Evolutionary conservation across 1,284 basidiomycete species (phyloP).

Genomic region (Boletus semigastroideus): DNA sequence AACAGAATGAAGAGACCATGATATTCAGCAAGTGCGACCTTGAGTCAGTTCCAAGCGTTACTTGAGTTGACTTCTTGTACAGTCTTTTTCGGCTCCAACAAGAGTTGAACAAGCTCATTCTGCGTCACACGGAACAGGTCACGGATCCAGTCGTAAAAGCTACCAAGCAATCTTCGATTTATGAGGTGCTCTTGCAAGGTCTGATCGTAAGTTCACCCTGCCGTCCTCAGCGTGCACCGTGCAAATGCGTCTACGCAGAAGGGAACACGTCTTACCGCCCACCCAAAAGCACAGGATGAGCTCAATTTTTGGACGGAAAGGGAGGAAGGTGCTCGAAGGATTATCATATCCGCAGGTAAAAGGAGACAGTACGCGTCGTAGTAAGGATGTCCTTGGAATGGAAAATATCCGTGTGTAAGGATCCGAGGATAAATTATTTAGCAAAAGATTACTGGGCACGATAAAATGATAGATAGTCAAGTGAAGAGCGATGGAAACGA

Average conservation of each 20-base stretch:
- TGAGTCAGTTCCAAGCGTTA: neutral
- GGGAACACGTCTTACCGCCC: slow-evolving; percentile 49
- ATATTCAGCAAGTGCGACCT: slow-evolving; percentile 81
- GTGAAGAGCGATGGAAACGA: slow-evolving; percentile 4
- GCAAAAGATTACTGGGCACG: slow-evolving; percentile 8
- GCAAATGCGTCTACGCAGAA: slow-evolving; percentile 36
- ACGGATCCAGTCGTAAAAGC: slow-evolving; percentile 62
- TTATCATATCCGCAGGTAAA: slow-evolving; percentile 47
- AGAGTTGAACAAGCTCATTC: slow-evolving; percentile 81
- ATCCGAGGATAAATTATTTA: slow-evolving; percentile 25
- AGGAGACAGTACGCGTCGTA: slow-evolving; percentile 25
- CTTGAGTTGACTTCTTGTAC: slow-evolving; percentile 5
- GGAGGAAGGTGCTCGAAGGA: slow-evolving; percentile 55
- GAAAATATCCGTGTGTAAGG: slow-evolving; percentile 16
- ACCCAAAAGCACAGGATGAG: slow-evolving; percentile 59
- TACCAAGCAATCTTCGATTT: slow-evolving; percentile 70
- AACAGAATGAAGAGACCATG: slow-evolving; percentile 89
- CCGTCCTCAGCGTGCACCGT: neutral
- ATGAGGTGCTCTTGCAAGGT: slow-evolving; percentile 74
- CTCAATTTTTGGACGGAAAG: slow-evolving; percentile 58
- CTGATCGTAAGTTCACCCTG: slow-evolving; percentile 59
- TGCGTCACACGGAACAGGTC: slow-evolving; percentile 68
- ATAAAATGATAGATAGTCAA: slow-evolving; percentile 12
- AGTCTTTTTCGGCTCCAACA: slow-evolving; percentile 85
- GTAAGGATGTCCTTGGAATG: slow-evolving; percentile 14